Percentiles rank a stretch among this genome's conserved stretches.
Evolutionary conservation across 2,329 filamentous ascomycete species (phyloP).

Genomic region (Colletotrichum sp.): DNA sequence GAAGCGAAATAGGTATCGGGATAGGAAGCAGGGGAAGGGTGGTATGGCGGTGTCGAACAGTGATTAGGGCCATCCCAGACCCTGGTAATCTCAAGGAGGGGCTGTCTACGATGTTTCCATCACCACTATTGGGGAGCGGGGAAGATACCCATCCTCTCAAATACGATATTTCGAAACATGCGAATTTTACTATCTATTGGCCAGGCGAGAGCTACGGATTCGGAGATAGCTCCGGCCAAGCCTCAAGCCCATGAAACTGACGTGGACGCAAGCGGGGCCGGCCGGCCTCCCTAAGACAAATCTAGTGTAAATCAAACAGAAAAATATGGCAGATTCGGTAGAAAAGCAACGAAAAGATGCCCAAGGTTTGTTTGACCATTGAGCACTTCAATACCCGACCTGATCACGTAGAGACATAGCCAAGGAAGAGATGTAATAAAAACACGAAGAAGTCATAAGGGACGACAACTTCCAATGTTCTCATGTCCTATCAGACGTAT

Average conservation of each 20-base stretch:
- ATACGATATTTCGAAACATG: background rate
- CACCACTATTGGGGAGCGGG: background rate
- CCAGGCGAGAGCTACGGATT: background rate
- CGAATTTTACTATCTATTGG: background rate
- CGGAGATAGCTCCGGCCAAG: background rate
- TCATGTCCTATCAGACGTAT: no score
- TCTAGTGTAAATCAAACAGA: no score
- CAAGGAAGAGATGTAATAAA: no score
- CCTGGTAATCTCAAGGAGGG: background rate
- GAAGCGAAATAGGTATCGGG: background rate
- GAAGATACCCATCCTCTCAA: background rate
- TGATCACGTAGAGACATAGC: no score
- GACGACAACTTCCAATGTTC: no score
- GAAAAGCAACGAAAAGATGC: no score
- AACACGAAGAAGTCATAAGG: no score
- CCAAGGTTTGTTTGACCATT: no score
- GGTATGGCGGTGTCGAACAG: background rate
- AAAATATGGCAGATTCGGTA: accelerated
- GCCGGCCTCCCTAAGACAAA: no score
- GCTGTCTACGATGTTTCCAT: background rate
- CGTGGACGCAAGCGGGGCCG: background rate
- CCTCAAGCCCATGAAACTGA: background rate
- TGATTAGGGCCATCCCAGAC: background rate
- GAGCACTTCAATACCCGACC: no score
- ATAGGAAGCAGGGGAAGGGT: background rate